phyloP scores from a whole-genome alignment of 257 asterid genomes.

The Anisodus acutangulus region DNA sequence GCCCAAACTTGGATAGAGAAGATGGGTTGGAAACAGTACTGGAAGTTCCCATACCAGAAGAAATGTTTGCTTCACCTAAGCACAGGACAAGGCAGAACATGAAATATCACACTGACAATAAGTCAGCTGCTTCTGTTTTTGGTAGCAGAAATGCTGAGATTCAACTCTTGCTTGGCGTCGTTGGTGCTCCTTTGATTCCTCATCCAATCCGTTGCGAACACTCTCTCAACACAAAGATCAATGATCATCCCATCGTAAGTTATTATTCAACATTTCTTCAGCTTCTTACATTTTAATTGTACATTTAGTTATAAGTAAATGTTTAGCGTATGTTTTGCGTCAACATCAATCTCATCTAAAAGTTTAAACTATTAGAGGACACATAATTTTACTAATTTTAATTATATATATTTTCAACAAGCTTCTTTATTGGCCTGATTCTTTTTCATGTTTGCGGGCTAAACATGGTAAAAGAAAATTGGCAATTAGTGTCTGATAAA shows the following conservation, averaged over 20 bases:
- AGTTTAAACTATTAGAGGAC: no score
- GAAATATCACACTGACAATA: background rate
- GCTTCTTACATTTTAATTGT: no score
- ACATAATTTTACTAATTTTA: background rate
- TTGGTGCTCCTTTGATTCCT: slow-evolving; percentile 27
- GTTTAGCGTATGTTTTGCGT: no score
- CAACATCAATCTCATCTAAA: background rate
- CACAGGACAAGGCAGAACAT: slow-evolving; percentile 15
- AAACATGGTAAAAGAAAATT: background rate
- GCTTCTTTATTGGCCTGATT: background rate
- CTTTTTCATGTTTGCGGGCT: background rate
- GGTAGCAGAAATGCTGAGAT: slow-evolving; percentile 26
- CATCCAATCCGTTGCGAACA: background rate
- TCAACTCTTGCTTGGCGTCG: slow-evolving; percentile 17
- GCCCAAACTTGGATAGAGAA: slow-evolving; percentile 26
- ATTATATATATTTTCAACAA: background rate
- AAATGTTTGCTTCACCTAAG: slow-evolving; percentile 24
- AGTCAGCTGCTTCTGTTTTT: slow-evolving; percentile 24
- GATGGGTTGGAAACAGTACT: slow-evolving; percentile 25
- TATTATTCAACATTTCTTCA: background rate
- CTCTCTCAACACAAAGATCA: slow-evolving; percentile 6
- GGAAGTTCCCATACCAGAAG: slow-evolving; percentile 25
- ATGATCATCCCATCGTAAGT: slow-evolving; percentile 25
- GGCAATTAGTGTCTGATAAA: no score
- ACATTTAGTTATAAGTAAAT: no score